Evolutionary conservation across 768 basidiomycete species (phyloP).

Genomic region (Austroboletus eburneus): DNA sequence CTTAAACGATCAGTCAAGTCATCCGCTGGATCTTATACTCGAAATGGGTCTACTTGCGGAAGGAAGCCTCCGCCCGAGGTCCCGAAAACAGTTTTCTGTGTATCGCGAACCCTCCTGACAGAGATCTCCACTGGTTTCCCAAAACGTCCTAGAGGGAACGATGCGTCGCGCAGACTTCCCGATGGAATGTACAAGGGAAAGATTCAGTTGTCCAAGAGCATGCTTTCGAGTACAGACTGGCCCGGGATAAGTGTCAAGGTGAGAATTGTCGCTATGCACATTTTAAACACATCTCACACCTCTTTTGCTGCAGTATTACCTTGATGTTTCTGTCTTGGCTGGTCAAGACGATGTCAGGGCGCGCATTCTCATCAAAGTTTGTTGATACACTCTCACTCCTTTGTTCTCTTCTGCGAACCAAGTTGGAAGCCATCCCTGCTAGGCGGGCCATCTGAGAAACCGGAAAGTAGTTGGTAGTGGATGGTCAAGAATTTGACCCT

Average conservation of each 20-base stretch:
- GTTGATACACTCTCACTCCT: conserved; percentile 26
- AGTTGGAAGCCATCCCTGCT: neutral
- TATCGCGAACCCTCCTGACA: conserved; percentile 30
- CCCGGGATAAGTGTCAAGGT: conserved; percentile 66
- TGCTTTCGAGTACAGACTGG: conserved; percentile 67
- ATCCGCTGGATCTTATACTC: conserved; percentile 14
- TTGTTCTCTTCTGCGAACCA: neutral
- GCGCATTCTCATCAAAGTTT: conserved; percentile 57
- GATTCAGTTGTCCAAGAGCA: conserved; percentile 49
- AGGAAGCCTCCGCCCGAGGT: conserved; percentile 27
- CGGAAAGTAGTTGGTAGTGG: too few species aligned
- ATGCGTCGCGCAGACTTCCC: conserved; percentile 49
- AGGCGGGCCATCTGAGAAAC: too few species aligned
- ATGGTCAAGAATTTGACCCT: too few species aligned
- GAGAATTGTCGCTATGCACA: conserved; percentile 13
- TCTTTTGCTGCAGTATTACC: conserved; percentile 51
- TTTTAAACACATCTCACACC: conserved; percentile 7
- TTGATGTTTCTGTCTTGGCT: conserved; percentile 65
- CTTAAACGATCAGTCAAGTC: conserved; percentile 30
- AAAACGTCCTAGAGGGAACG: conserved; percentile 54
- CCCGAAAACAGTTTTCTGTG: conserved; percentile 17
- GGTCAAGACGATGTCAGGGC: conserved; percentile 61
- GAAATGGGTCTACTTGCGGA: conserved; percentile 3
- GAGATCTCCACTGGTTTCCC: conserved; percentile 64
- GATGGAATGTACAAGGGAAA: conserved; percentile 66